A percentile compares a stretch with the other conserved stretches of the same genome.
Conservation (phyloP, 1,139 yeast genomes). For the Diutina scorzettiae region DNA sequence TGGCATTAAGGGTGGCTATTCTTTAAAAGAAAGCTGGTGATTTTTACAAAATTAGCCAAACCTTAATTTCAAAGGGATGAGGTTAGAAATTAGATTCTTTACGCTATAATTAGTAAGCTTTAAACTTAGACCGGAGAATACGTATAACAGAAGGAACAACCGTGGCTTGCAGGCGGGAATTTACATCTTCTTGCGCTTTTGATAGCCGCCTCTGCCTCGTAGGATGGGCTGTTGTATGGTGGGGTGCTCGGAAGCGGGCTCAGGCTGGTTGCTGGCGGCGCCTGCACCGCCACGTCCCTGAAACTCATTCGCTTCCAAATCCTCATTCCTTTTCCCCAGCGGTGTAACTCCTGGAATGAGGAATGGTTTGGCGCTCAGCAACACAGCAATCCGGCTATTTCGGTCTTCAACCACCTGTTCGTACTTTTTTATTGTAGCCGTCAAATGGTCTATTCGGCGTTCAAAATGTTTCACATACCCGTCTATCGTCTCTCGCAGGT, state of each 20-base stretch:
- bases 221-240: not conserved
- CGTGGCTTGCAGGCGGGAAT: no score
- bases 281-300: not conserved
- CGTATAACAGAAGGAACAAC: no score
- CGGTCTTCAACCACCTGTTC: not conserved
- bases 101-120: no score
- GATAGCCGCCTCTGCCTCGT: not conserved
- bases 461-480: not conserved
- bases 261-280: not conserved
- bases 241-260: not conserved
- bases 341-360: not conserved
- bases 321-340: no score
- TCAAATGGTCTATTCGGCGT: not conserved
- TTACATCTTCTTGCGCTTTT: not conserved
- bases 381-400: not conserved
- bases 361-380: not conserved
- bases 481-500: not conserved
- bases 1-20: no score
- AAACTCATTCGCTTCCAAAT: not conserved
- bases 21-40: no score
- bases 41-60: no score
- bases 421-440: not conserved
- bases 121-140: no score
- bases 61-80: no score
- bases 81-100: no score